A percentile compares a stretch with the other conserved stretches of the same genome.
phyloP scores from a whole-genome alignment of 495 filamentous ascomycete genomes.

The Penicillium ochrochloron region DNA sequence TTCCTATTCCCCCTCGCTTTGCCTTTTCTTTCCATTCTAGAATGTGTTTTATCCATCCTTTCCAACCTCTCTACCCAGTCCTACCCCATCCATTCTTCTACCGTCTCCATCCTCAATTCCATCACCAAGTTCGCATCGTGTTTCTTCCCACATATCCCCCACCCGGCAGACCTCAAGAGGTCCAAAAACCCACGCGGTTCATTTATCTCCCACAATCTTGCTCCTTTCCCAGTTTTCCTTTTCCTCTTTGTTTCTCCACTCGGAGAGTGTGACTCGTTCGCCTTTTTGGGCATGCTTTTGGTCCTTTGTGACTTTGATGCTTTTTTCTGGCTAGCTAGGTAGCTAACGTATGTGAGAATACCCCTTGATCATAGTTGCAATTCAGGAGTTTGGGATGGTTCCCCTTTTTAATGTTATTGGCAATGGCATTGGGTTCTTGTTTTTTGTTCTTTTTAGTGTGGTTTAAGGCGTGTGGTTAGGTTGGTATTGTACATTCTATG shows the following conservation, averaged over 20 bases:
- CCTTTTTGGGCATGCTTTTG: not conserved
- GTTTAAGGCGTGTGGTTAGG: too few relatives aligned
- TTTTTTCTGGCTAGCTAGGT: not conserved
- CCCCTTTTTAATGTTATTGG: too few relatives aligned
- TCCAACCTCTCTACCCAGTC: not conserved
- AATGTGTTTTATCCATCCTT: not conserved
- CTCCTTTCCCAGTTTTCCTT: too few relatives aligned
- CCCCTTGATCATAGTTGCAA: conserved; percentile 26
- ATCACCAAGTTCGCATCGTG: not conserved
- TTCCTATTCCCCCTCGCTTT: not conserved
- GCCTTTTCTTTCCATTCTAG: not conserved
- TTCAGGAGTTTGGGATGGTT: conserved; percentile 20
- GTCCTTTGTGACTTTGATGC: not conserved
- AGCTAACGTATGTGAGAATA: conserved; percentile 20
- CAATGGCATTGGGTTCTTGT: not conserved
- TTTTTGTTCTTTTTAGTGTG: too few relatives aligned
- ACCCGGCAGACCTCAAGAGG: not conserved
- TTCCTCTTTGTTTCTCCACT: not conserved
- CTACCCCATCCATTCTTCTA: not conserved
- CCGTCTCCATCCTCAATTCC: not conserved
- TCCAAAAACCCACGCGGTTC: too few relatives aligned
- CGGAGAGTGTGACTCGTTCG: not conserved
- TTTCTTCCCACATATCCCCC: not conserved
- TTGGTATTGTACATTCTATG: too few relatives aligned
- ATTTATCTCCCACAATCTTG: too few relatives aligned